phyloP scores from a whole-genome alignment of 2,329 filamentous ascomycete genomes.

The Colletotrichum sansevieriae region DNA sequence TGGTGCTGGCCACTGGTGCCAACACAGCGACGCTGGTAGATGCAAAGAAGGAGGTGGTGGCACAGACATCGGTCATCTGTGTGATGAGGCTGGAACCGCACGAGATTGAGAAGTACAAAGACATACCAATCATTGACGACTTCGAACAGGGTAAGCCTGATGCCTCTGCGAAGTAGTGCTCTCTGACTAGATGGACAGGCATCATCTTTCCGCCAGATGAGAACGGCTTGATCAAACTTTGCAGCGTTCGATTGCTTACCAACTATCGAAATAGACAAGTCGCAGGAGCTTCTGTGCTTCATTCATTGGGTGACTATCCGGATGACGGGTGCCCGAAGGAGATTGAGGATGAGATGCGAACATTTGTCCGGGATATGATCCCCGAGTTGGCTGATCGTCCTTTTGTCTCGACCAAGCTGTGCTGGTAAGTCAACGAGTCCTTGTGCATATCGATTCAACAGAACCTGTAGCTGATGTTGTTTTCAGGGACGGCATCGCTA shows the following conservation, averaged over 20 bases:
- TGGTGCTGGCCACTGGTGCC: conserved; percentile 75
- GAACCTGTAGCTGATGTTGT: not conserved
- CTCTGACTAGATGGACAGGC: conserved; percentile 44
- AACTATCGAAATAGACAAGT: conserved; percentile 52
- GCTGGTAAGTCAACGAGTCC: conserved; percentile 60
- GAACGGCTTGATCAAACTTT: conserved; percentile 63
- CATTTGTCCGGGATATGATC: conserved; percentile 63
- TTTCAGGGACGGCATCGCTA: conserved; percentile 48
- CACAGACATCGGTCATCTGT: conserved; percentile 73
- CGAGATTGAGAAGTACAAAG: conserved; percentile 66
- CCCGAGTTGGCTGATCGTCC: conserved; percentile 62
- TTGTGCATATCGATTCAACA: too few species aligned
- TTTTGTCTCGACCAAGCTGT: conserved; percentile 63
- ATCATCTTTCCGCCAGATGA: conserved; percentile 69
- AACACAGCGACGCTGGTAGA: conserved; percentile 75
- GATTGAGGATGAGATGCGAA: conserved; percentile 64
- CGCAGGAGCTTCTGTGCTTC: conserved; percentile 42
- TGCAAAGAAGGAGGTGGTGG: conserved; percentile 70
- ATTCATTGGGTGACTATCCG: conserved; percentile 45
- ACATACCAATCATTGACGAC: conserved; percentile 52
- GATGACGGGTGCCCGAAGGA: conserved; percentile 60
- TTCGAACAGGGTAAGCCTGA: conserved; percentile 40
- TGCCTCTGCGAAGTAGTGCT: not conserved
- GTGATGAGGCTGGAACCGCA: conserved; percentile 71
- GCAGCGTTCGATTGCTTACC: conserved; percentile 66